phyloP scores from a whole-genome alignment of 1,284 basidiomycete species.

The Mycena citricolor region DNA sequence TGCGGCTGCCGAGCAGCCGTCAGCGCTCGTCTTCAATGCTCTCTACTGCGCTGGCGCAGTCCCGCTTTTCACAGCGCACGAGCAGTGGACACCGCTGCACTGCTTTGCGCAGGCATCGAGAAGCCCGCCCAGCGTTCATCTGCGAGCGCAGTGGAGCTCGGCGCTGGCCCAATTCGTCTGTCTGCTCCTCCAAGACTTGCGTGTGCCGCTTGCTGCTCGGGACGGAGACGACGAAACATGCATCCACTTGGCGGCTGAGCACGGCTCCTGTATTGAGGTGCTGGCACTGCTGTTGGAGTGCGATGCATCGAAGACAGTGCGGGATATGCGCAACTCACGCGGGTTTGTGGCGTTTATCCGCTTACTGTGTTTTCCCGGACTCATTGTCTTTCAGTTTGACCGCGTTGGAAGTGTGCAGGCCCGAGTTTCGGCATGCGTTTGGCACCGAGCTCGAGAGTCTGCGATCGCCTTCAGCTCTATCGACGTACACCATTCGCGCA shows the following conservation, averaged over 20 bases:
- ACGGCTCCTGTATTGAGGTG: conserved; percentile 71
- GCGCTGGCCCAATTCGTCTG: conserved; percentile 56
- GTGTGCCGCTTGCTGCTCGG: conserved; percentile 60
- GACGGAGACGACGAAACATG: conserved; percentile 90
- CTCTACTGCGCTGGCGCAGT: conserved; percentile 75
- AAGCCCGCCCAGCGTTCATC: conserved; percentile 40
- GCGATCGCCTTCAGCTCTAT: conserved; percentile 54
- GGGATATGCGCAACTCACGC: conserved; percentile 62
- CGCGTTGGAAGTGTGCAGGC: conserved; percentile 63
- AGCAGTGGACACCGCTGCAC: conserved; percentile 68
- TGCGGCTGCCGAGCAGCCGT: conserved; percentile 52
- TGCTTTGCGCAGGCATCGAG: conserved; percentile 56
- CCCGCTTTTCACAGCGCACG: conserved; percentile 62
- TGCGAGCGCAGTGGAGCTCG: conserved; percentile 36
- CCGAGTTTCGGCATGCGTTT: conserved; percentile 60
- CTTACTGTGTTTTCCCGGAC: conserved; percentile 13
- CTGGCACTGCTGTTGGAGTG: conserved; percentile 62
- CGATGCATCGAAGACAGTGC: conserved; percentile 53
- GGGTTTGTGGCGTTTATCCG: conserved; percentile 46
- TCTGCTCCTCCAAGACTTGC: conserved; percentile 67
- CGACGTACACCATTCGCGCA: conserved; percentile 56
- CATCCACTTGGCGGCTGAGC: conserved; percentile 91
- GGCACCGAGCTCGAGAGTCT: conserved; percentile 44
- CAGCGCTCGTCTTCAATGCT: conserved; percentile 60
- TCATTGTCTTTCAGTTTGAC: conserved; percentile 48